These are phyloP conservation scores for Raphanus hybrid DNA, from an alignment of 441 rosid genomes.

Conservation along the genomic window DNA sequence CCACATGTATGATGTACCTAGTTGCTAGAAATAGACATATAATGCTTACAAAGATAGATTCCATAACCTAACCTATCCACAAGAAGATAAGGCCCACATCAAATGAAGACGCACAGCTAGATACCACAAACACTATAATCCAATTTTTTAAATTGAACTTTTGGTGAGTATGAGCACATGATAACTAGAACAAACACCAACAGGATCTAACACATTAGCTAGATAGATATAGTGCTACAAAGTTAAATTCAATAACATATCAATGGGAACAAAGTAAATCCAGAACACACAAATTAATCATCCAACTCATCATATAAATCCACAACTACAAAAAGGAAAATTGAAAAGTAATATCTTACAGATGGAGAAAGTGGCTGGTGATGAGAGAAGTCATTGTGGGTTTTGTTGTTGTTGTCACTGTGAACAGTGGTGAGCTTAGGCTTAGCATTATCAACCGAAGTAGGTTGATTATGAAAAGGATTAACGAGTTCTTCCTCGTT, in stretches of 20 bases:
- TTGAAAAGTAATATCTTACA: conserved; percentile 49
- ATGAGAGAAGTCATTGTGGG: conserved; percentile 44
- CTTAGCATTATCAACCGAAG: conserved; percentile 31
- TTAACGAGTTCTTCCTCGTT: conserved; percentile 45
- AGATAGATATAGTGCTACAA: too few relatives aligned
- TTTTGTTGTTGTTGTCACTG: conserved; percentile 39
- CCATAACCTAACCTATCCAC: conserved; percentile 16
- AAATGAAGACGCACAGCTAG: conserved; percentile 10
- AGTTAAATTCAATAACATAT: not conserved
- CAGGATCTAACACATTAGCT: not conserved
- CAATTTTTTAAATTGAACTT: not conserved
- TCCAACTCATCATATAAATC: not conserved
- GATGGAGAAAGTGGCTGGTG: conserved; percentile 59
- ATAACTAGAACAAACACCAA: conserved; percentile 10
- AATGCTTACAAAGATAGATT: not conserved
- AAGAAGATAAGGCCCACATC: conserved; percentile 18
- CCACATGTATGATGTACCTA: conserved; percentile 32
- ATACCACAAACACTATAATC: conserved; percentile 15
- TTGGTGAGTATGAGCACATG: not conserved
- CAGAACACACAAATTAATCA: conserved; percentile 3
- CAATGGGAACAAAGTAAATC: not conserved
- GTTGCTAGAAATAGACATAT: conserved; percentile 25
- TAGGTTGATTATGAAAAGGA: conserved; percentile 51
- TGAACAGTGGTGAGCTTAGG: conserved; percentile 40
- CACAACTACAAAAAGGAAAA: not conserved